phyloP scores from a whole-genome alignment of 768 basidiomycete species.

The Boletus subparvulus region DNA sequence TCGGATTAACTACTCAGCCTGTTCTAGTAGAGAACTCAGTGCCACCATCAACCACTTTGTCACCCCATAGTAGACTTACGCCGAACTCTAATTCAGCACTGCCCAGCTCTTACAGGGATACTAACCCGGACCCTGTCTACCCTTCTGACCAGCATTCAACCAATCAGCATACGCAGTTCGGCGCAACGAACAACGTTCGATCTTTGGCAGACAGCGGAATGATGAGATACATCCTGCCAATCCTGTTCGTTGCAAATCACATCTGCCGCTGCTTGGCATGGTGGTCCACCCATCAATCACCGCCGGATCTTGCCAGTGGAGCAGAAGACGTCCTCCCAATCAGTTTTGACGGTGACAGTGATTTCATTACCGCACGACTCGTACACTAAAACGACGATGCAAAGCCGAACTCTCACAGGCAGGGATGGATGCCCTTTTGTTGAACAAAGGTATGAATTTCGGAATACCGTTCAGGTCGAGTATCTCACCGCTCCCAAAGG shows the following conservation, averaged over 20 bases:
- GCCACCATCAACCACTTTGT: constrained; percentile 9
- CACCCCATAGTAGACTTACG: not conserved
- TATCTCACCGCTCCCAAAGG: constrained; percentile 32
- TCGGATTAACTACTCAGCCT: constrained; percentile 5
- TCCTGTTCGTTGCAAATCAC: constrained; percentile 15
- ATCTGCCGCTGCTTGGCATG: constrained; percentile 21
- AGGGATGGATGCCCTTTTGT: constrained; percentile 17
- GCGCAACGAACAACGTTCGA: not conserved
- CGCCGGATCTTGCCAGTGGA: constrained; percentile 14
- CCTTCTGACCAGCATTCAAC: not conserved
- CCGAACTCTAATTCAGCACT: not conserved
- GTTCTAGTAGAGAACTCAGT: not conserved
- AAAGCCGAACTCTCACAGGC: constrained; percentile 23
- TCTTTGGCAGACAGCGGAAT: constrained; percentile 1
- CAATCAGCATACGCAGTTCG: not conserved
- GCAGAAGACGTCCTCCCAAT: constrained; percentile 12
- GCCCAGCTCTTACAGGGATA: not conserved
- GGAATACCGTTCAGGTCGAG: constrained; percentile 2
- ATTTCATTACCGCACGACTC: constrained; percentile 5
- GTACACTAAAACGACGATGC: constrained; percentile 11
- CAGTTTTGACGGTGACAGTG: constrained; percentile 22
- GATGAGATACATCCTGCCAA: constrained; percentile 2
- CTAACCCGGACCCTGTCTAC: not conserved
- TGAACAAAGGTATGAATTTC: constrained; percentile 10
- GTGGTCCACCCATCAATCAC: constrained; percentile 30